A percentile compares a stretch with the other conserved stretches of the same genome.
Evolutionary conservation across 768 basidiomycete species (phyloP).

Genomic region (Pluteus cervinus): DNA sequence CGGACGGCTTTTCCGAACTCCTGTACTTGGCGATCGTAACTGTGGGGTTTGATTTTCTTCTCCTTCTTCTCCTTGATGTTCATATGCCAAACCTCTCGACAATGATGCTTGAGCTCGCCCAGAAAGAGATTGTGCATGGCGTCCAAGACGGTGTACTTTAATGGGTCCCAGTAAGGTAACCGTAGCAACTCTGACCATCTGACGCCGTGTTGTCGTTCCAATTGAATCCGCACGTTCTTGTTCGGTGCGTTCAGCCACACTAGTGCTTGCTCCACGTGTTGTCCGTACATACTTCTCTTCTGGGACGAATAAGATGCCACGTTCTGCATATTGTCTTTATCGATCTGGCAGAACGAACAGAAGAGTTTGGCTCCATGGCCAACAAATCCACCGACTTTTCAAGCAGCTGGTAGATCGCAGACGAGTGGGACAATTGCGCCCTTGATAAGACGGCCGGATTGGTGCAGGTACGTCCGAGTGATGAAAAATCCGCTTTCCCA

Average conservation of each 20-base stretch:
- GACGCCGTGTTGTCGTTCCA: no score
- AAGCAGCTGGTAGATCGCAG: slow-evolving; percentile 25
- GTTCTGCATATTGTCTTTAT: slow-evolving; percentile 8
- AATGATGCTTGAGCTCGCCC: slow-evolving; percentile 15
- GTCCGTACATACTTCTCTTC: slow-evolving; percentile 16
- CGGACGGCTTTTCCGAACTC: no score
- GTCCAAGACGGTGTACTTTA: slow-evolving; percentile 23
- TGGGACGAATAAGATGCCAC: slow-evolving; percentile 10
- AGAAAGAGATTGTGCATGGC: slow-evolving; percentile 29
- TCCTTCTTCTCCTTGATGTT: no score
- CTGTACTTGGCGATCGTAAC: no score
- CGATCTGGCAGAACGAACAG: slow-evolving; percentile 23
- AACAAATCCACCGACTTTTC: slow-evolving; percentile 20
- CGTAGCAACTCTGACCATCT: slow-evolving; percentile 22
- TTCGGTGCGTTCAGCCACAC: slow-evolving; percentile 12
- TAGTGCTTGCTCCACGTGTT: slow-evolving; percentile 9
- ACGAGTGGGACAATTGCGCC: slow-evolving; percentile 12
- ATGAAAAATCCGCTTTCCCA: slow-evolving; percentile 15
- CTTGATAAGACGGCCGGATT: slow-evolving; percentile 2
- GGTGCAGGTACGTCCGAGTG: slow-evolving; percentile 11
- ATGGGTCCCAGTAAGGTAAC: slow-evolving; percentile 30
- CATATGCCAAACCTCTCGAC: no score
- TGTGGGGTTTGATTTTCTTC: no score
- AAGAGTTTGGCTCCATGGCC: slow-evolving; percentile 15
- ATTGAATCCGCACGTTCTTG: no score